Base-by-base conservation (phyloP, 1,284 basidiomycete genomes). In the Ustilago xerochloae region DNA sequence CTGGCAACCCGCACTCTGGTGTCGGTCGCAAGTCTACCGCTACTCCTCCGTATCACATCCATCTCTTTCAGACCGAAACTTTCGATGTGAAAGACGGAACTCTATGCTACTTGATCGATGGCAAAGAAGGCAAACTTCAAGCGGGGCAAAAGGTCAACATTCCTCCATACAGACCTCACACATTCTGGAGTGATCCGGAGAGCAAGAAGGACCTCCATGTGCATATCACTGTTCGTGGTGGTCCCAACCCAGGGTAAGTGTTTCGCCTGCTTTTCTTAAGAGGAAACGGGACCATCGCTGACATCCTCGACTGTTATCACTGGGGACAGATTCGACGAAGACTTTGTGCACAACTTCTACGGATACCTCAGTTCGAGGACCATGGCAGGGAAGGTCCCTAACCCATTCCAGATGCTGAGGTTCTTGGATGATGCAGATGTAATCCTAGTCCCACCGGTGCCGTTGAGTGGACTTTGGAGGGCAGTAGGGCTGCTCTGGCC, bases 21-120 rank as follows among this genome's bases (percentile, higher is more conserved):
- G 62, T 75, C 13, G 83, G 83, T 3, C 45, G 64, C 22, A 58
- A 68, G 15, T 73, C 75, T 20, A 84, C 78, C 10, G 78, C 79
- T n/a, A 83, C 81, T 15, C 84, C 84, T 20, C 82, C 84, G 0
- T 83, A 82, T 50, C 84, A 84, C 54, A 80, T 74, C 30, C 83
- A 84, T 48, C 70, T 75, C 22, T 84, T 69, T 58, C 83, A 84
- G 36, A 59, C 73, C 43, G 83, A 85, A 60, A 77, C 71, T 7
- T 85, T 84, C 55, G 65, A 78, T 20, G 81, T 84, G 6, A 63
- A 74, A 48, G 35, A 68, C 10, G 84, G 83, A n/a, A 76, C 66
- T 10, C 65, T 85, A 22, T 69, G 74, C 55, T 85, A 85, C 60
- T 56, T 67, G n/a, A 79, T 85, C 52, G 77, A 84, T 39, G 84